Evolutionary conservation across 306 rosid genomes (phyloP), one percentile per base, ranked within the genome.

Genomic region (Dryas alaskensis): DNA sequence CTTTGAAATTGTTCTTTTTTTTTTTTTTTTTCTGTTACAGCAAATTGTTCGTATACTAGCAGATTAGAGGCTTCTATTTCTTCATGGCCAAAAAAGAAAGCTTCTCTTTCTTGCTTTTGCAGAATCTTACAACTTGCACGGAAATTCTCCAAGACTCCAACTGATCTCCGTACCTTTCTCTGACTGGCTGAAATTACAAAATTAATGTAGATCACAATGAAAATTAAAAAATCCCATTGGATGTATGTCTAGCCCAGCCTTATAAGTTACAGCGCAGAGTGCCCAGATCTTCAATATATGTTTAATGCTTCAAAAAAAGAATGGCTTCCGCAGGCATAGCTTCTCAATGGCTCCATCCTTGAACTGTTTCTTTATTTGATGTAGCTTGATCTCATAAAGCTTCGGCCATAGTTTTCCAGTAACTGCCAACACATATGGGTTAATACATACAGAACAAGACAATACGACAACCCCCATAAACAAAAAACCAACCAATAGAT

Each of bases 321-420:
- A 11, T 65, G 90, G 80, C 53, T 2, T 7, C n/a, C 75, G 79
- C 89, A 93, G 58, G 87, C 98, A 93, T 46, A 86, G 84, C 69
- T 80, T 45, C 79, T 87, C 84, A 19, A 91, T 79, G 42, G 3
- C 25, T 68, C 70, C 86, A 62, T 80, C 84, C 13, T 76, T 59
- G 53, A 81, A 11, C 54, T 62, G 72, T 71, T 83, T 47, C 59
- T 84, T 73, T 19, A 81, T 44, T 3, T 87, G 90, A 59, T 55
- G 58, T 77, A 89, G 64, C 81, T 86, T 85, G 76, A 91, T 83
- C 85, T 93, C 97, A 73, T 75, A 91, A 44, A 93, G 83, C 86
- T 85, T 86, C 19, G 98, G 97, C 98, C 98, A 93, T 16, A 85
- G 73, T 84, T 93, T 93, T 76, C 98, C 97, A 0, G 98, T 93